Base-by-base conservation (phyloP, 2,329 filamentous ascomycete species). In the Aspergillus piperis region DNA sequence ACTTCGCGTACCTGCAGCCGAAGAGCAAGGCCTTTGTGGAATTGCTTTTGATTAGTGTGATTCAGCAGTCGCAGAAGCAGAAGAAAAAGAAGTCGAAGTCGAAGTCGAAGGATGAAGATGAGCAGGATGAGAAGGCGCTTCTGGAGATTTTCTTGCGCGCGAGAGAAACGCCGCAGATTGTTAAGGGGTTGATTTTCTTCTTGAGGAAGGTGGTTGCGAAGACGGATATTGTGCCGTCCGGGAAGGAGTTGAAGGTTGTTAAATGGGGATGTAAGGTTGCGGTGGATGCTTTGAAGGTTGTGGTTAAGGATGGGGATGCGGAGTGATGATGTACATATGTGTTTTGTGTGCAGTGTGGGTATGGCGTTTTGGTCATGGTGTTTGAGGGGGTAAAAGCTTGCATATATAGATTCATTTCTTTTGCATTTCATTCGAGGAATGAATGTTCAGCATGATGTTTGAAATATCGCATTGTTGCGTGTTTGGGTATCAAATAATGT, bases 21-120 rank as follows among this genome's bases (percentile, higher is more conserved):
- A 92, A 90, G 77, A 91, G 91, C 0, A 87, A 84, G 59, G 85
- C 86, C 23, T 95, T 98, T 71, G 82, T 93, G 49, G 92, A 97
- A 74, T 80, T 95, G 7, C 78, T 97, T 66, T 81, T 98, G 15
- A 87, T 95, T 52, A 90, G 87, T 2, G 76, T 92, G 11, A 85
- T 98, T 32, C 82, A 91, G 49, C 85, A 89, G 66, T 86, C 87
- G 15, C 84, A 87, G 63, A 82, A 83, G 30, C 79, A 82, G 57
- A 77, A 69, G 25, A 69, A 67, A 53, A 68, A 64, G 38, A 68
- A 57, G 13, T 44, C 30, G 19, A 68, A 66, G 56, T 27, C 58
- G 8, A 71, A 73, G 57, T 68, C 64, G 42, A 36, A 51, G 6
- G 66, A 63, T 13, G 69, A 69, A 52, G 60, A 55, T 0, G 80